phyloP scores from a whole-genome alignment of 2,329 filamentous ascomycete genomes.

The Epichloe gansuensis region DNA sequence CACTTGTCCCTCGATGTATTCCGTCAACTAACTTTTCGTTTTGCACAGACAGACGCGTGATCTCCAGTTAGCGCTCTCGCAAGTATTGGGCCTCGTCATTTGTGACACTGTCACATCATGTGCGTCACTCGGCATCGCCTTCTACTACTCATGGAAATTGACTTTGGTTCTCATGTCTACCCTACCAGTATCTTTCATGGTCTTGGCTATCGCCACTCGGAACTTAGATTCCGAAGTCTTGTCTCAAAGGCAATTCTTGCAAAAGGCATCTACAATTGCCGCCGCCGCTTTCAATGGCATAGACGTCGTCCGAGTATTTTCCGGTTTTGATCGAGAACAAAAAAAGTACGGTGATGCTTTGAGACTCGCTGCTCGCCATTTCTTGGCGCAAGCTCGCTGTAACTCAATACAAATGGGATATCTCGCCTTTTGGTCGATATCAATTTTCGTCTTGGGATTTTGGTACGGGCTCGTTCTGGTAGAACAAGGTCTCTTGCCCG shows the following conservation, averaged over 20 bases:
- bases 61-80: constrained; percentile 66
- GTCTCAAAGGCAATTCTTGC: constrained; percentile 54
- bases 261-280: constrained; percentile 56
- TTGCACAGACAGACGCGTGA: constrained; percentile 63
- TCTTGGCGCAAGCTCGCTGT: constrained; percentile 53
- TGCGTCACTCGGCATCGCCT: constrained; percentile 55
- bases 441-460: constrained; percentile 78
- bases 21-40: background rate
- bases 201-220: constrained; percentile 47
- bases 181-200: constrained; percentile 51
- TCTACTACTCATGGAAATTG: constrained; percentile 73
- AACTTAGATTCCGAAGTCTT: constrained; percentile 53
- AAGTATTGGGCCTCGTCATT: constrained; percentile 60
- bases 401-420: constrained; percentile 62
- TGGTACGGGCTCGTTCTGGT: constrained; percentile 73
- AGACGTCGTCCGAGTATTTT: constrained; percentile 77
- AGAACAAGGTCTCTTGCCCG: constrained; percentile 43
- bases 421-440: constrained; percentile 59
- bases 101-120: constrained; percentile 51
- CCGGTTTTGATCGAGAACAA: constrained; percentile 58
- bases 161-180: constrained; percentile 67
- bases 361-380: constrained; percentile 45
- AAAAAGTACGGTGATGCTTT: constrained; percentile 50
- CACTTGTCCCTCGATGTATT: background rate
- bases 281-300: constrained; percentile 61